A percentile compares a stretch with the other conserved stretches of the same genome.
phyloP scores from a whole-genome alignment of 805 yeast genomes.

The Candida incommunis region DNA sequence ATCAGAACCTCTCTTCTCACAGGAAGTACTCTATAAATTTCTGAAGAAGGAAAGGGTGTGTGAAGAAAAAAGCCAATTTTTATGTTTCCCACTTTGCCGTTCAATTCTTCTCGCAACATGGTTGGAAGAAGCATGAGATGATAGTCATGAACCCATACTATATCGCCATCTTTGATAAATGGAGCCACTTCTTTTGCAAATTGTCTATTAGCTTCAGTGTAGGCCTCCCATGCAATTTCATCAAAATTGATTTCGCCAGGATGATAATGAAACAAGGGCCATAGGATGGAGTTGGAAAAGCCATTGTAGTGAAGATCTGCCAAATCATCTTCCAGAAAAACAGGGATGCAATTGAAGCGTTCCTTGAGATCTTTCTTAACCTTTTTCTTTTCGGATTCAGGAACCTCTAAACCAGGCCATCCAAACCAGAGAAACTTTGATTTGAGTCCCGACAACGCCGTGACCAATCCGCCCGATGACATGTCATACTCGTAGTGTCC shows the following conservation, averaged over 20 bases:
- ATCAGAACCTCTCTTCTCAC: conserved; percentile 82
- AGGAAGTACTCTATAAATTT: conserved; percentile 88
- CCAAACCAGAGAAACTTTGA: conserved; percentile 83
- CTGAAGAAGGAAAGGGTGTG: conserved; percentile 96
- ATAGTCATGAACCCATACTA: conserved; percentile 97
- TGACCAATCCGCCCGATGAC: conserved; percentile 97
- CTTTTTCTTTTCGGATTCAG: conserved; percentile 52
- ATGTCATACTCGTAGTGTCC: conserved; percentile 69
- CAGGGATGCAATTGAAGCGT: conserved; percentile 81
- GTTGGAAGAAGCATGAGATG: conserved; percentile 92
- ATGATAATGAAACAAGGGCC: conserved; percentile 98
- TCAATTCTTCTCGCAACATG: conserved; percentile 55
- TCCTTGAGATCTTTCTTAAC: conserved; percentile 59
- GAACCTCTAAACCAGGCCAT: conserved; percentile 86
- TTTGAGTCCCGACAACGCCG: conserved; percentile 83
- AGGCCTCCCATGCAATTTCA: conserved; percentile 96
- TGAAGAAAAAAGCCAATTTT: conserved; percentile 88
- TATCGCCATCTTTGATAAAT: conserved; percentile 64
- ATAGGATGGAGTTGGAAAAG: conserved; percentile 80
- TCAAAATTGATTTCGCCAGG: conserved; percentile 99
- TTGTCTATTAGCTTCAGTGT: conserved; percentile 75
- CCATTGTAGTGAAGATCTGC: conserved; percentile 97
- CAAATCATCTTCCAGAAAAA: conserved; percentile 72
- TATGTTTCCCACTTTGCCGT: conserved; percentile 25
- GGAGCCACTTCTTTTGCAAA: conserved; percentile 66